Base-by-base conservation (phyloP, 2,329 filamentous ascomycete species). In the Magnaporthales sp. region DNA sequence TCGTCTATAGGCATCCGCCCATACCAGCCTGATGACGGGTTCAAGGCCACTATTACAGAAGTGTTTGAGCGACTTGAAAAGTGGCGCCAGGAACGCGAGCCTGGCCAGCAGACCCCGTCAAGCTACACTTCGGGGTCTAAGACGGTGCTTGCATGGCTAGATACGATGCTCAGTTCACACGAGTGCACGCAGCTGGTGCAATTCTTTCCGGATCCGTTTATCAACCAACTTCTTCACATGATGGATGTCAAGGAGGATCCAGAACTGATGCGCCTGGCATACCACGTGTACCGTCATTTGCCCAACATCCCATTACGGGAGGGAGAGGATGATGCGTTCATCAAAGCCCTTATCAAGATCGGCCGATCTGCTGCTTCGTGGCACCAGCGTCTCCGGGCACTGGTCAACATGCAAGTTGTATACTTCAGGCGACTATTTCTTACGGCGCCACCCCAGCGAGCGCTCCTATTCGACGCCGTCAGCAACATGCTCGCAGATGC, bases 161-260 rank as follows among this genome's bases (percentile, higher is more conserved):
- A 99, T 77, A 91, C 88, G 63, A 95, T 92, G 19, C 83, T 99
- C 3, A 92, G 91, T 2, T 96, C 92, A 0, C 91, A 96, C 70
- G 95, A 98, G 75, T 99, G 95, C 78, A 96, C 88, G 0, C 90
- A 95, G 74, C 86, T 99, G 15, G 87, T 96, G 22, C 88, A 89
- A 3, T 98, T 97, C 84, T 98, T 99, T 81, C 91, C 93, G 0
- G 85, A 91, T 46, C 84, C 90, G 0, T 94, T 98, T 74, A 95
- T 96, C 76, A 91, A 95, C 72, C 91, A 97, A 75, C 86, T 99
- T 15, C 81, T 99, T 65, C 93, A 99, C 81, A 99, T 99, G 95
- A 99, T 99, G 94, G 95, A 99, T 74, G 92, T 99, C 76, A 98
- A 98, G 77, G 95, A 99, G 77, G 95, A 99, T 73, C 93, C 92